Conservation (phyloP, 73 alveolate species). For the Paramecium tetraurelia region DNA sequence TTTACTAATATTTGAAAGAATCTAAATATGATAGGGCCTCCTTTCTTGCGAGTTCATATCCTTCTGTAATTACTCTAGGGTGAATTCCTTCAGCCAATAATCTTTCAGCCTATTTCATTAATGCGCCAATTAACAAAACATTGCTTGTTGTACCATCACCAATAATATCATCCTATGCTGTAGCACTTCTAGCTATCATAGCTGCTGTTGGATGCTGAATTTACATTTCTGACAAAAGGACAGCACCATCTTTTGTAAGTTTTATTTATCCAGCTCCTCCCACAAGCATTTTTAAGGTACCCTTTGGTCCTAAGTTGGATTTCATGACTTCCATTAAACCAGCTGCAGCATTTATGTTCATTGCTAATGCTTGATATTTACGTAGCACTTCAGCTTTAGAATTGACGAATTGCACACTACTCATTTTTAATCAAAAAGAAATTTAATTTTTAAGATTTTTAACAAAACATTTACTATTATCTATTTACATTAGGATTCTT, state of each 20-base stretch:
- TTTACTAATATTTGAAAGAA: conserved; percentile 59
- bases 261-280: conserved; percentile 98
- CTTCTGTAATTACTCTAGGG: conserved; percentile 95
- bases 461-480: background rate
- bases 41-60: conserved; percentile 89
- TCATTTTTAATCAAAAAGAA: conserved; percentile 63
- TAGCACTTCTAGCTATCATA: conserved; percentile 97
- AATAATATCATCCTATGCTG: conserved; percentile 96
- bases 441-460: background rate
- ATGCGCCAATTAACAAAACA: conserved; percentile 93
- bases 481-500: background rate
- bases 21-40: conserved; percentile 81
- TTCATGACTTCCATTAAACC: conserved; percentile 91
- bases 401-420: conserved; percentile 86
- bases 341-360: conserved; percentile 91
- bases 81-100: conserved; percentile 93
- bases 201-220: conserved; percentile 97
- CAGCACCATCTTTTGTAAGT: conserved; percentile 95
- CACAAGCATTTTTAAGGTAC: conserved; percentile 95
- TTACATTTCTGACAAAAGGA: conserved; percentile 92
- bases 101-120: conserved; percentile 89
- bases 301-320: conserved; percentile 96
- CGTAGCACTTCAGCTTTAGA: conserved; percentile 92
- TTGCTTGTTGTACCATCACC: conserved; percentile 97
- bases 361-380: conserved; percentile 89